A percentile compares a stretch with the other conserved stretches of the same genome.
These are phyloP conservation scores for Ophiosphaerella narmari DNA, from an alignment of 2,329 filamentous ascomycete species.

Conservation along the genomic window DNA sequence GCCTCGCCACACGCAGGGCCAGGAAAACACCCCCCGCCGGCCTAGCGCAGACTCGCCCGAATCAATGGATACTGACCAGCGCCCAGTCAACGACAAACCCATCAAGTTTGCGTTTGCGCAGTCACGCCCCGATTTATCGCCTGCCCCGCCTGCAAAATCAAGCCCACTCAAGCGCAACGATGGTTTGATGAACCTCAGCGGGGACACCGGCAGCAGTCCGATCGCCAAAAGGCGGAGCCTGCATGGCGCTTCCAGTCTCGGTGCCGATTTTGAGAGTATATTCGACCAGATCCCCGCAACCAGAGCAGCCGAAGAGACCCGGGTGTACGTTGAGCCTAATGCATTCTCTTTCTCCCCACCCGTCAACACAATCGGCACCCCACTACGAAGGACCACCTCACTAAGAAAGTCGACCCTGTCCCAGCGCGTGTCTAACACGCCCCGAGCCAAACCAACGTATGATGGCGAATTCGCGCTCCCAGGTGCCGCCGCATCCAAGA, in stretches of 20 bases:
- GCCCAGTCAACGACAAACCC: slow-evolving; percentile 49
- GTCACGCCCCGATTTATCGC: slow-evolving; percentile 27
- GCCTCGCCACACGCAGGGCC: slow-evolving; percentile 53
- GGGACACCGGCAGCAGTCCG: slow-evolving; percentile 77
- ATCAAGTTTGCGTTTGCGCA: slow-evolving; percentile 54
- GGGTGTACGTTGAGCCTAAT: slow-evolving; percentile 32
- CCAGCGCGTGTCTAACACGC: slow-evolving; percentile 66
- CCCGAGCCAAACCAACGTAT: slow-evolving; percentile 44
- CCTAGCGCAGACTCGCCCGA: slow-evolving; percentile 29
- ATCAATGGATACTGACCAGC: slow-evolving; percentile 49
- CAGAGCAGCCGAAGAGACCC: slow-evolving; percentile 28
- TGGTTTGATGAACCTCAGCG: slow-evolving; percentile 84
- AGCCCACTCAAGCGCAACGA: slow-evolving; percentile 93
- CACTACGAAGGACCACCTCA: slow-evolving; percentile 63
- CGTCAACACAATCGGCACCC: slow-evolving; percentile 34
- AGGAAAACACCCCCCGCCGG: slow-evolving; percentile 50
- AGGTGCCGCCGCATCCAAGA: slow-evolving; percentile 58
- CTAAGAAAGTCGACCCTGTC: slow-evolving; percentile 86
- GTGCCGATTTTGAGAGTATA: slow-evolving; percentile 69
- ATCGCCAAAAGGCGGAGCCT: slow-evolving; percentile 89
- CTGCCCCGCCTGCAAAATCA: slow-evolving; percentile 62
- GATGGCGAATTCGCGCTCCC: slow-evolving; percentile 60
- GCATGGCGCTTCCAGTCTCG: slow-evolving; percentile 69
- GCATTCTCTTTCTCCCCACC: slow-evolving; percentile 28
- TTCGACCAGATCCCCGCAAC: slow-evolving; percentile 64